Conservation (phyloP, 208 protist genomes). For the Trypanosoma boissoni region DNA sequence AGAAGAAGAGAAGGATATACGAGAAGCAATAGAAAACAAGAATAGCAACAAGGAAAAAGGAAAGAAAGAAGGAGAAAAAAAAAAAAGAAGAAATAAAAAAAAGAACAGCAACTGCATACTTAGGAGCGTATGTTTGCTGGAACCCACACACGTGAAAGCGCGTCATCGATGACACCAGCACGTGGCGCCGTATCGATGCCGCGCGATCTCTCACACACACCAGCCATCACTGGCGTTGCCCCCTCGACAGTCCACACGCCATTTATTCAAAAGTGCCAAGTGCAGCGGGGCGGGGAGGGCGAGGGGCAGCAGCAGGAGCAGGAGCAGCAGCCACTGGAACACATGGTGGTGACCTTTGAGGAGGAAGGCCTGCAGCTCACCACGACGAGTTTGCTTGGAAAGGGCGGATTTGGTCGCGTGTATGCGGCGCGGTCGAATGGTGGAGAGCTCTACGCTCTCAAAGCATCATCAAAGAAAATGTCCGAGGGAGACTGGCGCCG, state of each 20-base stretch:
- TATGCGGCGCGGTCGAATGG: slow-evolving; percentile 66
- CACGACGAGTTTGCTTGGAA: slow-evolving; percentile 67
- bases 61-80: background rate
- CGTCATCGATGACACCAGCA: slow-evolving; percentile 19
- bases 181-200: slow-evolving; percentile 50
- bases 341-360: slow-evolving; percentile 73
- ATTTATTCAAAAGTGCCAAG: slow-evolving; percentile 69
- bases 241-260: slow-evolving; percentile 62
- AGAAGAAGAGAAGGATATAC: background rate
- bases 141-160: slow-evolving; percentile 7
- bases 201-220: slow-evolving; percentile 69
- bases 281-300: slow-evolving; percentile 8
- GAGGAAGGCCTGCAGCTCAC: slow-evolving; percentile 60
- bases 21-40: background rate
- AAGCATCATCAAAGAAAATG: slow-evolving; percentile 85
- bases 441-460: slow-evolving; percentile 79
- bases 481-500: slow-evolving; percentile 75
- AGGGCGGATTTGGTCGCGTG: slow-evolving; percentile 86
- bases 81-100: slow-evolving; percentile 5
- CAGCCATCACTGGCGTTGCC: slow-evolving; percentile 56
- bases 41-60: background rate
- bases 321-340: slow-evolving; percentile 57
- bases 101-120: background rate
- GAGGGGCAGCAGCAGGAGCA: slow-evolving; percentile 26
- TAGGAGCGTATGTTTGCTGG: background rate